Evolutionary conservation across 768 basidiomycete species (phyloP).

Genomic region (Xerocomus brunneocitrinus): DNA sequence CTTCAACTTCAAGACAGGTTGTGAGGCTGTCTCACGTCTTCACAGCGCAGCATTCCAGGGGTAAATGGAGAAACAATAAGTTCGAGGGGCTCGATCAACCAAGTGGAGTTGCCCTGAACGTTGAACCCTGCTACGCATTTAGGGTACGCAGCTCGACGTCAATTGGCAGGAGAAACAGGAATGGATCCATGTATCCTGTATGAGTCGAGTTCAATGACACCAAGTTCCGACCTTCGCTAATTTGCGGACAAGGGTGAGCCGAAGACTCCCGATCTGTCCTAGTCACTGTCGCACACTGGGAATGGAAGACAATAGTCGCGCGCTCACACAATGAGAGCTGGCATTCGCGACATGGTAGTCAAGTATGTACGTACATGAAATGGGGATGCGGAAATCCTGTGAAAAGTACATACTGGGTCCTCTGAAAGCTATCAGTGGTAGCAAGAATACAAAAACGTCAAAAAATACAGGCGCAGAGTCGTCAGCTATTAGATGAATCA

Average conservation of each 20-base stretch:
- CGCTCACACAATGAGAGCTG: no score
- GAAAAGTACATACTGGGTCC: not conserved
- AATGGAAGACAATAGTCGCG: not conserved
- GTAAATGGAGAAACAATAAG: conserved; percentile 6
- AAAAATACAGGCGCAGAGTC: not conserved
- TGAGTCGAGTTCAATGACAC: no score
- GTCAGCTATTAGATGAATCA: conserved; percentile 7
- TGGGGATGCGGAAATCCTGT: not conserved
- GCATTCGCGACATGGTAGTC: not conserved
- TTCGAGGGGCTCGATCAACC: not conserved
- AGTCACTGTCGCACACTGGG: not conserved
- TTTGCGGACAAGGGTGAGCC: not conserved
- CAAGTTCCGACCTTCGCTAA: not conserved
- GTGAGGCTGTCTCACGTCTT: not conserved
- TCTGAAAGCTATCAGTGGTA: not conserved
- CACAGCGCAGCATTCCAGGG: conserved; percentile 2
- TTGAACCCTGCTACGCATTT: not conserved
- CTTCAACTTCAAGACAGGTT: no score
- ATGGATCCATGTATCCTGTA: no score
- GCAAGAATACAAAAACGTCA: not conserved
- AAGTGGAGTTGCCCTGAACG: not conserved
- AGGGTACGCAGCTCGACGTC: not conserved
- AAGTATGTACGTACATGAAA: not conserved
- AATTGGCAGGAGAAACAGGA: no score
- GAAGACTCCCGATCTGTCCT: not conserved